Evolutionary conservation across 441 rosid genomes (phyloP), one percentile per base, ranked within the genome.

Genomic region (Flueggea neowawraea): DNA sequence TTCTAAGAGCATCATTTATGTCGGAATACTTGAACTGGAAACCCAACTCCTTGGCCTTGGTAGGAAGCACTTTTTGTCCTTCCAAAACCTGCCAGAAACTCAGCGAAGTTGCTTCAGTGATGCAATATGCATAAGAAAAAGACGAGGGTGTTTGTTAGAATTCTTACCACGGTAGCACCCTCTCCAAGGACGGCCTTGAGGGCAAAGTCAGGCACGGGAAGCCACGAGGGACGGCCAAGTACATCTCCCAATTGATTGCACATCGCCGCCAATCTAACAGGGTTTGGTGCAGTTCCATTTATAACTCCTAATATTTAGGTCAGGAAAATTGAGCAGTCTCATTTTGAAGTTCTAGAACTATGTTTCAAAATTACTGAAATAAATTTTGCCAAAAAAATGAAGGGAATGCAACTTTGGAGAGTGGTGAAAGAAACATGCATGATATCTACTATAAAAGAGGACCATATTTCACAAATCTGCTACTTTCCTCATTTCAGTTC

Each of bases 211-310:
- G 99, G 96, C 22, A 91, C 97, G 3, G 97, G 99, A 51, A 94
- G 81, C 97, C 99, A 91, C 1, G 97, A 91, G 10, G 99, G 99
- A 39, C 99, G 87, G 62, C 97, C 87, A 52, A 94, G 68, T 52
- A 75, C 92, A 14, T 70, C 82, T 65, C 99, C 99, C 60, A 94
- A 77, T 61, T 81, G 87, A 54, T 78, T 69, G 55, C 99, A 94
- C 96, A 94, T 79, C 80, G 89, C 97, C 6, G 81, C 78, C 68
- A 94, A 69, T 66, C 91, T 85, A 69, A 94, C 91, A 6, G 96
- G 96, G 67, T 94, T 89, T 10, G 96, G 99, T 0, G 99, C 97
- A 50, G 97, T 91, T 60, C 99, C 99, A 53, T 94, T 94, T 63
- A 94, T 87, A 57, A 89, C 94, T 75, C 99, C 99, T 91, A 72